Evolutionary conservation across 176 grass and related monocot species (phyloP), one percentile per base, ranked within the genome.

Genomic region (Luzula sylvatica): DNA sequence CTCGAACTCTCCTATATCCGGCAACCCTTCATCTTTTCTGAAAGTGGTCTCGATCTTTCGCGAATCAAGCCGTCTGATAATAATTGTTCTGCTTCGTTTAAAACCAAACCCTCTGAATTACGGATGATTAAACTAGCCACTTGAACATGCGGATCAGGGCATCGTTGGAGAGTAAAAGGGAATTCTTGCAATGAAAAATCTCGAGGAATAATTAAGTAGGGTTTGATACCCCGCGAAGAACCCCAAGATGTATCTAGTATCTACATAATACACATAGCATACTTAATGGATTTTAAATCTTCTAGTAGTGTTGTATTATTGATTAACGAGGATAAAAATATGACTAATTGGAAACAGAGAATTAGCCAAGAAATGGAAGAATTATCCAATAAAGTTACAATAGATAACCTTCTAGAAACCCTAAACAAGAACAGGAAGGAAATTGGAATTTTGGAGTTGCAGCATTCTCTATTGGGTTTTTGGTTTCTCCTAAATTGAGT

Each of bases 181-280:
- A 35, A 55, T 73, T 75, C 49, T 89, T 84, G n/a, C 90, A 80
- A n/a, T 78, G 75, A 26, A 66, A 73, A 64, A 96, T 68, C 84
- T 96, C 84, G 8, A 86, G 71, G 70, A 85, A 96, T 48, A 96
- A 38, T 96, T 96, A n/a, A 57, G 40, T 5, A 96, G 71, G 14
- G 81, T 79, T 89, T 96, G 26, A 81, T 86, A 3, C 85, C 81
- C 11, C 77, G 78, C 18, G 42, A 19, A 15, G 58, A 11, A 46
- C 92, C 92, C 92, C 85, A 96, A 26, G 85, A 78, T 3, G 77
- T n/a, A n/a, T n/a, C n/a, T n/a, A n/a, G n/a, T n/a, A n/a, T n/a
- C n/a, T n/a, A n/a, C n/a, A n/a, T n/a, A n/a, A n/a, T n/a, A n/a
- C n/a, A n/a, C n/a, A n/a, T n/a, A n/a, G n/a, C n/a, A n/a, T n/a